Conservation (phyloP, 2,329 filamentous ascomycete species). For the Fonsecaea nubica region DNA sequence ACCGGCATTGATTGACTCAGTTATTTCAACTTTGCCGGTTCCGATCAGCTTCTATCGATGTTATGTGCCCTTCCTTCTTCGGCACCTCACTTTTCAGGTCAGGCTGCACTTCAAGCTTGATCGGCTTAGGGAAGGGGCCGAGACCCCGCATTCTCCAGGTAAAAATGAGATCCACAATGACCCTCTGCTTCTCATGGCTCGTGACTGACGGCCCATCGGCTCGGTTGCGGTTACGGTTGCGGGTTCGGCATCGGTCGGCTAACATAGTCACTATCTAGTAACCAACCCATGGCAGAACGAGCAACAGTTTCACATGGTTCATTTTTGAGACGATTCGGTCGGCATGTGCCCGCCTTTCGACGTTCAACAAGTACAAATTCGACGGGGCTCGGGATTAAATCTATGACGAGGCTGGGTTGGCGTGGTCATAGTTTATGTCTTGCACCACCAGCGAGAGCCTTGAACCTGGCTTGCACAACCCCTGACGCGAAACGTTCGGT, state of each 20-base stretch:
- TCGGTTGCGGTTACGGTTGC: neutral
- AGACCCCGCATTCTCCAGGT: neutral
- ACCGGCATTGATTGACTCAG: too few relatives aligned
- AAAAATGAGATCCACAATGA: neutral
- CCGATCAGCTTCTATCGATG: neutral
- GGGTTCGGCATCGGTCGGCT: neutral
- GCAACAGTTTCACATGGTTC: too few relatives aligned
- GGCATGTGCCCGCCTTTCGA: too few relatives aligned
- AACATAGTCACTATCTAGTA: too few relatives aligned
- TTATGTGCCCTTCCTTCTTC: neutral
- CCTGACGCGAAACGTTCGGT: neutral
- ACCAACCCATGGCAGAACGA: too few relatives aligned
- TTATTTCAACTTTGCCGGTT: neutral
- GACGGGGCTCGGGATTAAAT: neutral
- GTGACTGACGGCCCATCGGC: neutral
- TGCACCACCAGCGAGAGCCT: neutral
- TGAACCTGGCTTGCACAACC: constrained; percentile 1
- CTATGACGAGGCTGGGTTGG: neutral
- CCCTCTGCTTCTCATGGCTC: too few relatives aligned
- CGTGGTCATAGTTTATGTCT: neutral
- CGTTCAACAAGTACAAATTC: too few relatives aligned
- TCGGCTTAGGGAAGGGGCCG: too few relatives aligned
- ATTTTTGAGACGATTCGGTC: too few relatives aligned
- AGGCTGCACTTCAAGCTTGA: neutral
- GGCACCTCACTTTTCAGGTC: neutral